Evolutionary conservation across 805 yeast genomes (phyloP).

Genomic region (Saccharomyces eubayanus): DNA sequence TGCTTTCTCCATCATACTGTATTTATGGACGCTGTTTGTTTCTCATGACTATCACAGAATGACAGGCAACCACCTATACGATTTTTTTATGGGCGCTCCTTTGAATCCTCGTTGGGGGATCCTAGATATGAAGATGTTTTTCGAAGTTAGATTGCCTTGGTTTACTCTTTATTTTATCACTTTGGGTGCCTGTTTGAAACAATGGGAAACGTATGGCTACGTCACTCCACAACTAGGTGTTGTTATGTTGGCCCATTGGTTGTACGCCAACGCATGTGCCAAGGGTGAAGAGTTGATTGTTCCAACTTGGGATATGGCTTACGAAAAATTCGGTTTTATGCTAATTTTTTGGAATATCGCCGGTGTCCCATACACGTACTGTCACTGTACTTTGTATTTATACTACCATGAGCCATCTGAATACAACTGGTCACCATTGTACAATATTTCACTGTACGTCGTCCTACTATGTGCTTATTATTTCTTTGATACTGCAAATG

Average conservation of each 20-base stretch:
- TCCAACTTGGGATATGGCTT: conserved; percentile 99
- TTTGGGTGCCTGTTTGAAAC: conserved; percentile 66
- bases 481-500: conserved; percentile 90
- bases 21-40: conserved; percentile 54
- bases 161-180: conserved; percentile 75
- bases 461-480: conserved; percentile 66
- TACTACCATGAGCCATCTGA: conserved; percentile 77
- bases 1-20: conserved; percentile 56
- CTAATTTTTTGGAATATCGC: conserved; percentile 97
- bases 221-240: conserved; percentile 69
- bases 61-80: conserved; percentile 88
- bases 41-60: conserved; percentile 77
- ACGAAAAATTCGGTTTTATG: conserved; percentile 99
- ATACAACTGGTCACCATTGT: conserved; percentile 61
- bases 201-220: conserved; percentile 72
- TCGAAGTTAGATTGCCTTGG: conserved; percentile 97
- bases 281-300: conserved; percentile 97
- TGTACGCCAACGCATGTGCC: conserved; percentile 93
- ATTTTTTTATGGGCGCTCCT: conserved; percentile 95
- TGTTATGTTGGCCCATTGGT: conserved; percentile 78
- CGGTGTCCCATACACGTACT: conserved; percentile 96
- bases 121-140: conserved; percentile 91
- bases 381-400: conserved; percentile 82
- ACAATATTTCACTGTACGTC: conserved; percentile 49
- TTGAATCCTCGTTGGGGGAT: conserved; percentile 91